Evolutionary conservation across 768 basidiomycete genomes (phyloP).

Genomic region (Tricholomella constricta): DNA sequence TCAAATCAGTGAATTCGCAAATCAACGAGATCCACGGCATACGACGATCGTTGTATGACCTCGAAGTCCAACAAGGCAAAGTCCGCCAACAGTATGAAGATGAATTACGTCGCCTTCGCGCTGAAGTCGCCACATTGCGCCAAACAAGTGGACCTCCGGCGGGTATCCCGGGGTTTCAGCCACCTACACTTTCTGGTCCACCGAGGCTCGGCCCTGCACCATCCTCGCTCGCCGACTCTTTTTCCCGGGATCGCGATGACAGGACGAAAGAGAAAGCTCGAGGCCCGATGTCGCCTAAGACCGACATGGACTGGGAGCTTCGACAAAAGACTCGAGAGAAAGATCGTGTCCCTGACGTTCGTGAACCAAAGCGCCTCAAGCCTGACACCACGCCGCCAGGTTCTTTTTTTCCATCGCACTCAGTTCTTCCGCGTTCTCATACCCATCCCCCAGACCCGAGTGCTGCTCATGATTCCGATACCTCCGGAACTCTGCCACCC

Average conservation of each 20-base stretch:
- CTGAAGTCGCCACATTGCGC: slow-evolving; percentile 53
- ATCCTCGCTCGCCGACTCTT: background rate
- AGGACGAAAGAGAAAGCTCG: slow-evolving; percentile 26
- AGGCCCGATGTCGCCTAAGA: slow-evolving; percentile 16
- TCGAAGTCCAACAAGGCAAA: slow-evolving; percentile 87
- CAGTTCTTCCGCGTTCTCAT: background rate
- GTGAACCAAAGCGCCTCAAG: slow-evolving; percentile 17
- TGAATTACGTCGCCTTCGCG: slow-evolving; percentile 71
- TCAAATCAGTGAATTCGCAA: slow-evolving; percentile 65
- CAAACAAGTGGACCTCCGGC: slow-evolving; percentile 20
- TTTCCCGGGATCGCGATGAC: slow-evolving; percentile 33
- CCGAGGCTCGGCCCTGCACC: slow-evolving; percentile 2
- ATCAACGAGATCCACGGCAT: slow-evolving; percentile 91
- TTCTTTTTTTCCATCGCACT: background rate
- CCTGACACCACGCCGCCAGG: slow-evolving; percentile 10
- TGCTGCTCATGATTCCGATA: slow-evolving; percentile 30
- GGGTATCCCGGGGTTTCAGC: slow-evolving; percentile 21
- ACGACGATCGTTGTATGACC: slow-evolving; percentile 86
- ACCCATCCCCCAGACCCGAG: slow-evolving; percentile 27
- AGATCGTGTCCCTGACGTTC: slow-evolving; percentile 39
- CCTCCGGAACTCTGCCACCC: slow-evolving; percentile 34
- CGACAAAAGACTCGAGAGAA: slow-evolving; percentile 18
- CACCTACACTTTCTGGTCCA: slow-evolving; percentile 10
- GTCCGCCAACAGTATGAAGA: slow-evolving; percentile 87
- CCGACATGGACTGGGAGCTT: slow-evolving; percentile 18